Evolutionary conservation across 371 early-diverging fungal species (phyloP), one percentile per base, ranked within the genome.

Genomic region (Fennellomyces sp.): DNA sequence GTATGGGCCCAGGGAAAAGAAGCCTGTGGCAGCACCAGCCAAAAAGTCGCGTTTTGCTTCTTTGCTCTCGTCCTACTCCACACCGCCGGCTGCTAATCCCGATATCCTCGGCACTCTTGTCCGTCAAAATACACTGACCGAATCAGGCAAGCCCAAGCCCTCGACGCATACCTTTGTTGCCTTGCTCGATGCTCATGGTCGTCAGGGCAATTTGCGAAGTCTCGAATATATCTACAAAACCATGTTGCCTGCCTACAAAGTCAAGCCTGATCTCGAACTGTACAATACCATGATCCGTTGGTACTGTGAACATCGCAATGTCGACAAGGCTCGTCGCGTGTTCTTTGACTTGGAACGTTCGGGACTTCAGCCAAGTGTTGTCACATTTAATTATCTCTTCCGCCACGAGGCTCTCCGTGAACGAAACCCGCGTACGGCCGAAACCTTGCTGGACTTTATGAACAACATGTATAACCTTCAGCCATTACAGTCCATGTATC

Each of bases 141-240:
- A 33, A 23, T 23, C n/a, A 2, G 7, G 47, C 1, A 57, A 29
- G 11, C 56, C 58, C 7, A 58, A 48, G 3, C 80, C 80, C 13
- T 55, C 74, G 0, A 42, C 47, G 12, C 56, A 70, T 13, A 72
- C 74, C 2, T 81, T 81, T 39, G 48, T 57, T 8, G 63, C 81
- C 7, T 61, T 81, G 33, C 68, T 81, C 19, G 66, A 73, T 45
- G 78, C 78, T 4, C 72, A 81, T 41, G 81, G 81, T 6, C 54
- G 66, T 21, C 55, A 64, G 29, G 70, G 72, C 39, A 69, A 81
- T 38, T 3, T 67, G 17, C 29, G 50, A 8, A 64, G 68, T 7
- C 25, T 81, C 27, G 15, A 60, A 8, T 56, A 73, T 25, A 72
- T 81, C 28, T 72, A 75, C 29, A 59, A 64, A 5, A 64, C 63